Percentiles rank a stretch among this genome's conserved stretches.
Conservation (phyloP, 106 monocot genomes). For the Vanilla planifolia region DNA sequence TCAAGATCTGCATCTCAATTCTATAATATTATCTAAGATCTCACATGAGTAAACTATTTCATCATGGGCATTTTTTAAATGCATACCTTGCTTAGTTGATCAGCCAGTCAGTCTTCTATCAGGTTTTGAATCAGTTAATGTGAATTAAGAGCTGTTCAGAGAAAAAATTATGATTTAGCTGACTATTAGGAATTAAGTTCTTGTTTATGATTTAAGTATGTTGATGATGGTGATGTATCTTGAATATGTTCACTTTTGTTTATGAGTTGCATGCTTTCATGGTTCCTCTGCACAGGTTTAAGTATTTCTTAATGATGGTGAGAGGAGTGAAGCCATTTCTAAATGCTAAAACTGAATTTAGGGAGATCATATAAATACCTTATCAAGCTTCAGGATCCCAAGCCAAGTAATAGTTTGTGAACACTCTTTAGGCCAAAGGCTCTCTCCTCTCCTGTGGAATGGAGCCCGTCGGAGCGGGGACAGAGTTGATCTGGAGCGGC, state of each 20-base stretch:
- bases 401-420: background rate
- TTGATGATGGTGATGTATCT: too few relatives aligned
- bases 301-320: background rate
- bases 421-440: background rate
- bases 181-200: background rate
- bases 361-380: slow-evolving; percentile 4
- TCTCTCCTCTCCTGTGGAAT: background rate
- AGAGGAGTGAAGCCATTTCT: background rate
- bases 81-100: too few relatives aligned
- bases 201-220: background rate
- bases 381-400: background rate
- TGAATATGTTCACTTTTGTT: too few relatives aligned
- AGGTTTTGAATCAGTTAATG: too few relatives aligned
- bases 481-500: slow-evolving; percentile 26
- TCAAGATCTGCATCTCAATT: background rate
- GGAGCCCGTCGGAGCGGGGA: slow-evolving; percentile 13
- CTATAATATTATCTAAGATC: background rate
- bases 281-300: too few relatives aligned
- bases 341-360: background rate
- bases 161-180: too few relatives aligned
- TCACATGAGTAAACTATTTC: background rate
- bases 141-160: too few relatives aligned
- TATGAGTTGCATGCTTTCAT: background rate
- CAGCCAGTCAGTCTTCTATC: too few relatives aligned
- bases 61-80: too few relatives aligned